These are phyloP conservation scores for Panaeolus cyanescens DNA, from an alignment of 768 basidiomycete genomes.

Conservation along the genomic window DNA sequence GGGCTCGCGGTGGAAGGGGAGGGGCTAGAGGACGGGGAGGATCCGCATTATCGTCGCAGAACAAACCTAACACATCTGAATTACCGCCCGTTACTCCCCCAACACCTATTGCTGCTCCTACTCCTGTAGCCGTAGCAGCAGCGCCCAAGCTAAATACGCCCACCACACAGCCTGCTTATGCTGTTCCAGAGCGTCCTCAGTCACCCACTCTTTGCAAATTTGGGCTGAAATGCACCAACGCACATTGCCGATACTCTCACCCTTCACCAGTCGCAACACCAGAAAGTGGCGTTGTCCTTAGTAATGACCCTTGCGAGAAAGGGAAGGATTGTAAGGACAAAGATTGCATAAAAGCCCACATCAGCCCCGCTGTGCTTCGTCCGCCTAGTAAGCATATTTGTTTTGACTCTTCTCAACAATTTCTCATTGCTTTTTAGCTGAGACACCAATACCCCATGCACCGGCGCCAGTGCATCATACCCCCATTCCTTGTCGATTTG, in stretches of 20 bases:
- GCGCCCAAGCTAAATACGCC: conserved; percentile 30
- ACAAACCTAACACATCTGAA: conserved; percentile 17
- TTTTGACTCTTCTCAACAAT: conserved; percentile 4
- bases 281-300: conserved; percentile 93
- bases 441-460: conserved; percentile 38
- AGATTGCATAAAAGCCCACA: conserved; percentile 90
- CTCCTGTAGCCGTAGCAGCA: conserved; percentile 25
- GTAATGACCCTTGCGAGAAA: conserved; percentile 89
- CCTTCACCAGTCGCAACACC: conserved; percentile 96
- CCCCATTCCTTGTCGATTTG: conserved; percentile 64
- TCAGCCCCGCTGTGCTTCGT: conserved; percentile 81
- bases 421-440: conserved; percentile 25
- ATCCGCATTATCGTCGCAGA: conserved; percentile 23
- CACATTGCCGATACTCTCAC: conserved; percentile 88
- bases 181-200: conserved; percentile 75
- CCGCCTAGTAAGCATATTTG: conserved; percentile 50
- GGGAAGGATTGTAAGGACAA: conserved; percentile 90
- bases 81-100: conserved; percentile 21
- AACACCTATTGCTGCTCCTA: conserved; percentile 17
- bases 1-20: conserved; percentile 46
- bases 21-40: conserved; percentile 53
- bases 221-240: conserved; percentile 86
- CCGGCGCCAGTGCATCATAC: conserved; percentile 29
- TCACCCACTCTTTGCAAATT: conserved; percentile 95
- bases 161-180: conserved; percentile 42